phyloP scores from a whole-genome alignment of 2,329 filamentous ascomycete species.

The Rutstroemia sp. region DNA sequence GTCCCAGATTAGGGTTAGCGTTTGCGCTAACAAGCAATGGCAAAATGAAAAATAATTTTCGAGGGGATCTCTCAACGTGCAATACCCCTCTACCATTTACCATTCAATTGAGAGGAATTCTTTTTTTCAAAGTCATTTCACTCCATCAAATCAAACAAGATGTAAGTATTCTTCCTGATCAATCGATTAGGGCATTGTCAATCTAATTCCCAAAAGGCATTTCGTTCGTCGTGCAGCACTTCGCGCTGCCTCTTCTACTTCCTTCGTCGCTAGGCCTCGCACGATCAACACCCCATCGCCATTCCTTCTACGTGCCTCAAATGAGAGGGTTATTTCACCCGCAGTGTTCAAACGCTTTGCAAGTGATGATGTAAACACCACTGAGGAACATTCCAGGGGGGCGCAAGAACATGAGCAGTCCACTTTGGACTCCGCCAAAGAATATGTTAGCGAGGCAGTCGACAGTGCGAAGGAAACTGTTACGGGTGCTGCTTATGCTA shows the following conservation, averaged over 20 bases:
- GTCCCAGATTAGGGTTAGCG: neutral
- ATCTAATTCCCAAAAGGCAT: slow-evolving; percentile 23
- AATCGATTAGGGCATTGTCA: neutral
- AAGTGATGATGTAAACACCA: slow-evolving; percentile 34
- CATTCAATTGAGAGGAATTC: neutral
- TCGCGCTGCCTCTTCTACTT: slow-evolving; percentile 41
- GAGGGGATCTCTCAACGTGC: neutral
- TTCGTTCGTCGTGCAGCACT: slow-evolving; percentile 47
- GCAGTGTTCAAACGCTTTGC: slow-evolving; percentile 40
- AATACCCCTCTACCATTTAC: neutral
- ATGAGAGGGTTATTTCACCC: slow-evolving; percentile 27
- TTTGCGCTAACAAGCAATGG: neutral
- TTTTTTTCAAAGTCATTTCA: neutral
- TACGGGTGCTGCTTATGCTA: slow-evolving; percentile 5
- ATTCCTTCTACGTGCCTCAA: slow-evolving; percentile 29
- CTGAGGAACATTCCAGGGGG: slow-evolving; percentile 13
- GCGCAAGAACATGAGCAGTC: slow-evolving; percentile 15
- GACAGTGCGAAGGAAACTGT: slow-evolving; percentile 9
- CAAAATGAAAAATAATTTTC: slow-evolving; percentile 6
- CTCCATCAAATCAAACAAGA: slow-evolving; percentile 4
- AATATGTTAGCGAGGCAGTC: slow-evolving; percentile 10
- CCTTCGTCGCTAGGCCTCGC: slow-evolving; percentile 35
- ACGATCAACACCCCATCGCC: slow-evolving; percentile 33
- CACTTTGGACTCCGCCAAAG: slow-evolving; percentile 18
- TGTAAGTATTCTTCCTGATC: slow-evolving; percentile 18